Percentiles rank a stretch among this genome's conserved stretches.
Evolutionary conservation across 495 filamentous ascomycete species (phyloP).

Genomic region (Penicillium waksmanii): DNA sequence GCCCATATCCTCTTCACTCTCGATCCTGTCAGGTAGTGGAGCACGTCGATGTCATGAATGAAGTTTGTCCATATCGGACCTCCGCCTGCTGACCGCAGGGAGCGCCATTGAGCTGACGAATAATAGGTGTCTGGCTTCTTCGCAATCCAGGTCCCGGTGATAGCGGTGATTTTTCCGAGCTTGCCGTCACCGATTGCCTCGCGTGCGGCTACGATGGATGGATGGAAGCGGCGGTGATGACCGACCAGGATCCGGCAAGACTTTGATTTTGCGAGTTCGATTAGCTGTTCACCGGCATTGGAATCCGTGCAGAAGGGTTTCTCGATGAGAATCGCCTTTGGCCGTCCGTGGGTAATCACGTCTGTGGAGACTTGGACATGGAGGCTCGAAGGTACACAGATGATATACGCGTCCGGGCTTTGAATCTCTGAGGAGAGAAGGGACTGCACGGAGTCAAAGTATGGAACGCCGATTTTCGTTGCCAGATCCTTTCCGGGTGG

Average conservation of each 20-base stretch:
- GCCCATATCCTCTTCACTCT: constrained; percentile 9
- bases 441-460: neutral
- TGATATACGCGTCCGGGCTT: constrained; percentile 15
- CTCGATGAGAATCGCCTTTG: constrained; percentile 15
- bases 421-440: neutral
- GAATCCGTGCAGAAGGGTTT: constrained; percentile 19
- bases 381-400: constrained; percentile 18
- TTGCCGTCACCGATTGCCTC: neutral
- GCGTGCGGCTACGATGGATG: constrained; percentile 6
- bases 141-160: constrained; percentile 19
- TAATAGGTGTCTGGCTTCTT: constrained; percentile 19
- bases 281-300: neutral
- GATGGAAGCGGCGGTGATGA: constrained; percentile 22
- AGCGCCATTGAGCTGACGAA: constrained; percentile 9
- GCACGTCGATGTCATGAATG: constrained; percentile 20
- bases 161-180: constrained; percentile 12
- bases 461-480: neutral
- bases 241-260: constrained; percentile 17
- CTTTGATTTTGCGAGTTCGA: constrained; percentile 6
- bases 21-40: constrained; percentile 18
- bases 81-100: constrained; percentile 11
- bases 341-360: constrained; percentile 3
- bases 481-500: neutral
- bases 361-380: constrained; percentile 11
- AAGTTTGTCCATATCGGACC: constrained; percentile 22